phyloP scores from a whole-genome alignment of 306 rosid species.

The Castanospermum australe region DNA sequence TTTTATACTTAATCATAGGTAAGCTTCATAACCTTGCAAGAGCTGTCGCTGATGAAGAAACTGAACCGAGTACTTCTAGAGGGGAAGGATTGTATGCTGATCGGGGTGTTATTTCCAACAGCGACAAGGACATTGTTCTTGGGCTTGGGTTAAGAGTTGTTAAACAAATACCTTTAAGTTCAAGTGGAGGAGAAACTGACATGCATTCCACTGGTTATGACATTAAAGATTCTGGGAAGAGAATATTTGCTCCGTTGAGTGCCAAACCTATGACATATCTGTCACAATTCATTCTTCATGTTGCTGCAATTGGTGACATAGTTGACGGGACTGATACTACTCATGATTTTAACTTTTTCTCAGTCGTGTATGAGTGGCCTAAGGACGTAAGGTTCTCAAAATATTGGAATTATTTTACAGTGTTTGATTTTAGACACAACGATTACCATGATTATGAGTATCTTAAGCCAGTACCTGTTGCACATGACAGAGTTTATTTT shows the following conservation, averaged over 20 bases:
- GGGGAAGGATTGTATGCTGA: conserved; percentile 74
- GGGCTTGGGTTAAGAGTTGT: conserved; percentile 86
- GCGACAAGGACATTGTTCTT: conserved; percentile 69
- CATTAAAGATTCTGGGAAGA: conserved; percentile 79
- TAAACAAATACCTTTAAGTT: conserved; percentile 59
- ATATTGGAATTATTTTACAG: conserved; percentile 29
- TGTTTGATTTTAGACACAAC: conserved; percentile 12
- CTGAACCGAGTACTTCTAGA: conserved; percentile 60
- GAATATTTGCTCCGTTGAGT: conserved; percentile 78
- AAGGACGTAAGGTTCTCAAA: conserved; percentile 81
- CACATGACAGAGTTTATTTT: not conserved
- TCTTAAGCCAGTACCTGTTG: conserved; percentile 11
- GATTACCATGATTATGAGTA: conserved; percentile 16
- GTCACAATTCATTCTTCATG: conserved; percentile 89
- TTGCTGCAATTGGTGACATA: conserved; percentile 96
- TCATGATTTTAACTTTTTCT: conserved; percentile 95
- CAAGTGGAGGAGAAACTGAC: conserved; percentile 54
- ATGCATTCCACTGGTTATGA: conserved; percentile 68
- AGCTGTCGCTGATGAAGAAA: conserved; percentile 95
- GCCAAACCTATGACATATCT: conserved; percentile 82
- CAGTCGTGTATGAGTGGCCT: conserved; percentile 92
- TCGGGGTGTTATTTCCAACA: conserved; percentile 53
- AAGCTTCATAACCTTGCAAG: conserved; percentile 98
- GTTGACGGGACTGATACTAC: conserved; percentile 98
- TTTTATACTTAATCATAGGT: conserved; percentile 51